Base-by-base conservation (phyloP, 805 yeast species). In the Candida michaelii region DNA sequence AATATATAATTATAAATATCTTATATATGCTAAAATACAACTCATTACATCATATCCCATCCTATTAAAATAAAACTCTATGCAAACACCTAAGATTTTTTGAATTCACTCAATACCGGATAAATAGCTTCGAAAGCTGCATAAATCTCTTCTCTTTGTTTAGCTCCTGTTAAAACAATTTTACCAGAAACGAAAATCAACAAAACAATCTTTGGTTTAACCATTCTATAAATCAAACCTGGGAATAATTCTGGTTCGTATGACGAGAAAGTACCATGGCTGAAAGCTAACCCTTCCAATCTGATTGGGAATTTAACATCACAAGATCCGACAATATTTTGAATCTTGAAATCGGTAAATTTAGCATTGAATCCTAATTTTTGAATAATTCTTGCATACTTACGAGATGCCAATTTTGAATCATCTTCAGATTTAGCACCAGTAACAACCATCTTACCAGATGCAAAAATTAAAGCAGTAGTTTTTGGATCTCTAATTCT, bases 351-450 rank as follows among this genome's bases (percentile, higher is more conserved):
- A 63, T 93, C 98, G 24, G 97, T 91, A 62, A 93, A 93, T 63
- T 93, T 93, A 43, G 99, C 98, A 61, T 90, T 88, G 71, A 93
- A 93, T 2, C 99, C 99, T 53, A 93, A 83, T 65, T 93, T 93
- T 65, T 93, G 99, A 52, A 93, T 93, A 59, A 93, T 93, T 73
- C 99, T 83, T 1, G 99, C 99, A 58, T 93, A 93, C 64, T 93
- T 93, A 70, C 99, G 81, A 15, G 97, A 89, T 1, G 99, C 99
- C 51, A 93, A 76, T 65, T 93, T 93, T n/a, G 97, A 89, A 62
- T 93, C 98, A 62, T 93, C 98, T 65, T 93, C 99, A 27, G 96
- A 85, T 66, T 93, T 93, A 17, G 99, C 99, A 79, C 99, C 99
- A 23, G 98, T 93, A 12, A 93, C 99, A 53, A 93, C 99, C 99